phyloP scores from a whole-genome alignment of 108 stramenopile species.

The Aurantiochytrium sp. region DNA sequence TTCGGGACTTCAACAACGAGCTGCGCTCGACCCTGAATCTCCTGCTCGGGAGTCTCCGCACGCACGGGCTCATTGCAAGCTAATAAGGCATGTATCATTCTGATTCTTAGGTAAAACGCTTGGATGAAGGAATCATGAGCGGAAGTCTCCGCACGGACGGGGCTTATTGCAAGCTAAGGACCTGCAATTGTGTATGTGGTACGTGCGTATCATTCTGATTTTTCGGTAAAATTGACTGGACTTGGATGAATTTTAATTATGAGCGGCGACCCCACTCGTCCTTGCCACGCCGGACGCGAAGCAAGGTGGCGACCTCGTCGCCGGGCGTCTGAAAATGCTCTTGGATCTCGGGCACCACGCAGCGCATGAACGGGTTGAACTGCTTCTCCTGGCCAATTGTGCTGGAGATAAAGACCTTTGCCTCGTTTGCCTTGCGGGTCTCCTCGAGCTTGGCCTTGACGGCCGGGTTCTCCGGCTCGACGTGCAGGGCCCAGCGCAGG shows the following conservation, averaged over 20 bases:
- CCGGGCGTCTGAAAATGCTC: constrained; percentile 36
- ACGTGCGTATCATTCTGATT: too few relatives aligned
- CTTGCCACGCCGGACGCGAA: constrained; percentile 45
- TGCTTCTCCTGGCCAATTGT: constrained; percentile 62
- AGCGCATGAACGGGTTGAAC: constrained; percentile 66
- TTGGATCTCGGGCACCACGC: constrained; percentile 37
- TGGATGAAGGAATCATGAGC: not conserved
- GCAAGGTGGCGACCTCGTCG: constrained; percentile 41
- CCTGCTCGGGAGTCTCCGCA: not conserved
- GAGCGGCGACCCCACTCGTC: constrained; percentile 48
- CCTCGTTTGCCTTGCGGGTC: constrained; percentile 33
- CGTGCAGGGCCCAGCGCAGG: constrained; percentile 57
- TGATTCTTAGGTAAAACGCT: too few relatives aligned
- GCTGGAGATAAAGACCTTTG: constrained; percentile 45
- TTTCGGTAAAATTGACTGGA: too few relatives aligned
- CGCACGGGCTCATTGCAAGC: constrained; percentile 4
- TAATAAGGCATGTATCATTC: not conserved
- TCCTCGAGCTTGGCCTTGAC: constrained; percentile 41
- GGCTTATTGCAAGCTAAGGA: not conserved
- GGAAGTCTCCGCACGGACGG: not conserved
- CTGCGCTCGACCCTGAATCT: not conserved
- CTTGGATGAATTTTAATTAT: too few relatives aligned
- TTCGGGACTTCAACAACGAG: not conserved
- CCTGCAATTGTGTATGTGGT: too few relatives aligned
- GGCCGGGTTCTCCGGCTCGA: constrained; percentile 57